Conservation (phyloP, 192 early-diverging fungal species). For the Pilobolus umbonatus region DNA sequence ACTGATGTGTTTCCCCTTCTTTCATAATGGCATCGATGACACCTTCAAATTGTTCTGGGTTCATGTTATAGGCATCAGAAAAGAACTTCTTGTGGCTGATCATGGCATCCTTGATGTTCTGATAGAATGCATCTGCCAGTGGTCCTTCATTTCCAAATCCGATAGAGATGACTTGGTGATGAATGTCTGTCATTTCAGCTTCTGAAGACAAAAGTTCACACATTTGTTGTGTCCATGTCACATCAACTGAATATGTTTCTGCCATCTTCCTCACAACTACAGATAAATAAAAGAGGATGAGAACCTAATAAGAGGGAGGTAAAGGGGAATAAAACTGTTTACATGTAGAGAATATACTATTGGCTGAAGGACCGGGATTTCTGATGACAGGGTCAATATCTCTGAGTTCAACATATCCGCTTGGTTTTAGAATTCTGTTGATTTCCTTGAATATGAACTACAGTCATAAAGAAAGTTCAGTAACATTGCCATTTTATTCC, state of each 20-base stretch:
- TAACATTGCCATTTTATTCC: no score
- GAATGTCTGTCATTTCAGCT: slow-evolving; percentile 12
- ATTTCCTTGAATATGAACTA: slow-evolving; percentile 9
- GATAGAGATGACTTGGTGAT: slow-evolving; percentile 4
- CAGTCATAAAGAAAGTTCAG: background rate
- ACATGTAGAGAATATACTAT: background rate
- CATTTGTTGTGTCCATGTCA: slow-evolving; percentile 10
- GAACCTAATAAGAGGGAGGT: background rate
- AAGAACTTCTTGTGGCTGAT: slow-evolving; percentile 2
- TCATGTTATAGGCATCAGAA: background rate
- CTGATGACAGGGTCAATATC: slow-evolving; percentile 29
- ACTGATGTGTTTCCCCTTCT: background rate
- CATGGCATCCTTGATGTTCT: background rate
- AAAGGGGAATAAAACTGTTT: background rate
- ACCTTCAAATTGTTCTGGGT: background rate
- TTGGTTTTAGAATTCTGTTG: slow-evolving; percentile 28
- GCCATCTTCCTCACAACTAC: background rate
- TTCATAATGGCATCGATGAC: background rate
- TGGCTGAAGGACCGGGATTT: slow-evolving; percentile 21
- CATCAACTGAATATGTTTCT: background rate
- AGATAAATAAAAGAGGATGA: background rate
- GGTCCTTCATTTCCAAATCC: slow-evolving; percentile 3
- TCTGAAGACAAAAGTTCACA: background rate
- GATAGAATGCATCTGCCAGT: slow-evolving; percentile 1
- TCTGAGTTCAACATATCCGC: slow-evolving; percentile 38